phyloP scores from a whole-genome alignment of 140 eudicot species.

The Oenanthe javanica region DNA sequence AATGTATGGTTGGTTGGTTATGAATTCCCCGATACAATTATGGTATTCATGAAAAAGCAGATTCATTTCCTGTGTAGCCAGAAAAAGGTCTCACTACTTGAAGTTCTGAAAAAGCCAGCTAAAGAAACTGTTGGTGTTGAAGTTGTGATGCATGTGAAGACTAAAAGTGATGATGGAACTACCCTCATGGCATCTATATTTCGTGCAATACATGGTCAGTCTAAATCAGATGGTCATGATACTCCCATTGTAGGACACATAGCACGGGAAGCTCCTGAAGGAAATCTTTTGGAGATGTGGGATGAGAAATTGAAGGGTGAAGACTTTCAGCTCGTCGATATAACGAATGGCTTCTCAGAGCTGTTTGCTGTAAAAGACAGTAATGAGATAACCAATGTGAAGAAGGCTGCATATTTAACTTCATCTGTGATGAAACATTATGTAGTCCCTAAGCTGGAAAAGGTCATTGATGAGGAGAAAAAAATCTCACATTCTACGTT shows the following conservation, averaged over 20 bases:
- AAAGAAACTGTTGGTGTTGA: constrained; percentile 11
- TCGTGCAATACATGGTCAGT: background rate
- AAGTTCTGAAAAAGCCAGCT: constrained; percentile 12
- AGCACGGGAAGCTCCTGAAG: constrained; percentile 10
- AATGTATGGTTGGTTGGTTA: constrained; percentile 12
- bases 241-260: constrained; percentile 12
- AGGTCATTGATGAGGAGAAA: constrained; percentile 11
- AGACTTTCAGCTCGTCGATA: constrained; percentile 8
- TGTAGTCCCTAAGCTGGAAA: constrained; percentile 13
- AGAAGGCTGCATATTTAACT: constrained; percentile 10
- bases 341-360: constrained; percentile 10
- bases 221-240: constrained; percentile 8
- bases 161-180: constrained; percentile 12
- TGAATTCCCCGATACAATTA: constrained; percentile 7
- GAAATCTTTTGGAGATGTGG: constrained; percentile 8
- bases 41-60: constrained; percentile 15
- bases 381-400: constrained; percentile 9
- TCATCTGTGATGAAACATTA: constrained; percentile 11
- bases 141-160: constrained; percentile 16
- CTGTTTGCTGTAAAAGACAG: constrained; percentile 12
- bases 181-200: background rate
- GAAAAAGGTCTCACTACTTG: constrained; percentile 10
- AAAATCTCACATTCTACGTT: constrained; percentile 10
- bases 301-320: constrained; percentile 7
- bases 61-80: constrained; percentile 15